Evolutionary conservation across 2,329 filamentous ascomycete species (phyloP).

Genomic region (Cordyceps cateniannulata): DNA sequence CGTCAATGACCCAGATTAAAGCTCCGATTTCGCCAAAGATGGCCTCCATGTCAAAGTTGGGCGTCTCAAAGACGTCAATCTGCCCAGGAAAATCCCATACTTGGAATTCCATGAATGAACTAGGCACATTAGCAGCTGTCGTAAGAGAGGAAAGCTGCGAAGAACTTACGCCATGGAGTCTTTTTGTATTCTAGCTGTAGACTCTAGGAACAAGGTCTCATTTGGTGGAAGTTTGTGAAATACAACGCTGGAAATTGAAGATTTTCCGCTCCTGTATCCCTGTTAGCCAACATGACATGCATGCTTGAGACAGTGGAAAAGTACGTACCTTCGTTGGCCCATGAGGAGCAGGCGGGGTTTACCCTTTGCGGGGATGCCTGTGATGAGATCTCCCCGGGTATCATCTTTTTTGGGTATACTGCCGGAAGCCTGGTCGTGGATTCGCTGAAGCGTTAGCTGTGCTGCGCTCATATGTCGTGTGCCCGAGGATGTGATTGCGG

Average conservation of each 20-base stretch:
- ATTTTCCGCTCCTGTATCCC: conserved; percentile 78
- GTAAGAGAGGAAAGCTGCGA: neutral
- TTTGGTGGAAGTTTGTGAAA: conserved; percentile 96
- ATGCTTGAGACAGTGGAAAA: neutral
- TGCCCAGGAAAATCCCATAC: conserved; percentile 97
- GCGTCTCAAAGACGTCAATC: conserved; percentile 80
- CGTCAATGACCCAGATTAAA: conserved; percentile 97
- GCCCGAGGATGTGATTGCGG: neutral
- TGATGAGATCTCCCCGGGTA: conserved; percentile 36
- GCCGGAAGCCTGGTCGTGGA: conserved; percentile 54
- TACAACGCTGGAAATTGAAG: conserved; percentile 97
- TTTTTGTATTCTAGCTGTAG: conserved; percentile 88
- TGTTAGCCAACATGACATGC: neutral
- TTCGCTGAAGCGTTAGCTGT: conserved; percentile 56
- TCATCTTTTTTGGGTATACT: conserved; percentile 44
- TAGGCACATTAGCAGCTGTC: conserved; percentile 28
- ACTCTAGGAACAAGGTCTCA: conserved; percentile 93
- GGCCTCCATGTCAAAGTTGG: conserved; percentile 82
- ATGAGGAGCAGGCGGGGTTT: conserved; percentile 88
- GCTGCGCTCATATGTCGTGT: conserved; percentile 39
- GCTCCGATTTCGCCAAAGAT: conserved; percentile 94
- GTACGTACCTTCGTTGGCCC: conserved; percentile 77
- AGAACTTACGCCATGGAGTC: conserved; percentile 81
- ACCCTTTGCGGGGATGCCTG: conserved; percentile 46
- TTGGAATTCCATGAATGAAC: conserved; percentile 98